phyloP scores from a whole-genome alignment of 78 protist species.

The Monocercomonoides exilis region DNA sequence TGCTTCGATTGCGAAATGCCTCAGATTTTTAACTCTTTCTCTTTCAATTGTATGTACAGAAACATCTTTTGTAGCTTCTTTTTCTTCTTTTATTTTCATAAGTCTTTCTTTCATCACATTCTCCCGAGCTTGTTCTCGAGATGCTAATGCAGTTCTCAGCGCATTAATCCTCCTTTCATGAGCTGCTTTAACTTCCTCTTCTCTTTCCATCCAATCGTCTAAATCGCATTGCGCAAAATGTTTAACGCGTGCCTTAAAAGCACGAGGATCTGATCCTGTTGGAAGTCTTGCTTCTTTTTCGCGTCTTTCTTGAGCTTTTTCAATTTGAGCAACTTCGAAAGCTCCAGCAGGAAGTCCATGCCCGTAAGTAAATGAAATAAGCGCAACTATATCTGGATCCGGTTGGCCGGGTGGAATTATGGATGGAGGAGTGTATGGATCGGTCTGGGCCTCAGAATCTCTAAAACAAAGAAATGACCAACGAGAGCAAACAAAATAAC shows the following conservation, averaged over 20 bases:
- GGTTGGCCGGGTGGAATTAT: slow-evolving; percentile 15
- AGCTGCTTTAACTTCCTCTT: slow-evolving; percentile 39
- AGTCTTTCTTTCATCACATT: background rate
- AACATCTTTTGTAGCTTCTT: background rate
- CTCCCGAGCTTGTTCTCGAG: background rate
- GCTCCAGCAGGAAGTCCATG: slow-evolving; percentile 53
- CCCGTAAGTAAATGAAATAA: slow-evolving; percentile 36
- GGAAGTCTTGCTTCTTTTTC: slow-evolving; percentile 58
- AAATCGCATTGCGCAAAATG: slow-evolving; percentile 52
- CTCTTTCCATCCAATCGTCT: slow-evolving; percentile 58
- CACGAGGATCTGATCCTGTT: slow-evolving; percentile 21
- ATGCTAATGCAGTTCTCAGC: background rate
- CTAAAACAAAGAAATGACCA: slow-evolving; percentile 5
- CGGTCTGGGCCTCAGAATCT: slow-evolving; percentile 68
- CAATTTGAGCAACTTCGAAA: slow-evolving; percentile 57
- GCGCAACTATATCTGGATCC: slow-evolving; percentile 61
- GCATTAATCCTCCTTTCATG: background rate
- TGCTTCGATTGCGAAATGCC: background rate
- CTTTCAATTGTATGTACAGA: no score
- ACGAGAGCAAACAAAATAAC: background rate
- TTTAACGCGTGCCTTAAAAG: slow-evolving; percentile 19
- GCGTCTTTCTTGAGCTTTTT: slow-evolving; percentile 43
- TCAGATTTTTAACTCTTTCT: background rate
- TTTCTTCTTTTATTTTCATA: background rate
- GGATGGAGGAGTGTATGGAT: slow-evolving; percentile 72